A percentile compares a stretch with the other conserved stretches of the same genome.
These are phyloP conservation scores for Trichoderma atrobrunneum DNA, from an alignment of 2,329 filamentous ascomycete species.

Conservation along the genomic window DNA sequence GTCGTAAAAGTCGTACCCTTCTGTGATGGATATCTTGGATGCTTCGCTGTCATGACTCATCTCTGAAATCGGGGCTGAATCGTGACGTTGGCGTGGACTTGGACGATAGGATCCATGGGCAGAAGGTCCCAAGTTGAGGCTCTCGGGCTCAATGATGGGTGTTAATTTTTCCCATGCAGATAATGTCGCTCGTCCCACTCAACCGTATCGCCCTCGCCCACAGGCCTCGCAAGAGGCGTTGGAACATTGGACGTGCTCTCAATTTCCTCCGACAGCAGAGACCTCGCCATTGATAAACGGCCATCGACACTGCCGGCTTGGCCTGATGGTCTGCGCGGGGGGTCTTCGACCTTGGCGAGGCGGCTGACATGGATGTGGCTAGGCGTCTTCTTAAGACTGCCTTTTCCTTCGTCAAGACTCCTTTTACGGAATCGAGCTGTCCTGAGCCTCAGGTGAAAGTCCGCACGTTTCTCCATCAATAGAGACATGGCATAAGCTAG, in stretches of 20 bases:
- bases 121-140: conserved; percentile 50
- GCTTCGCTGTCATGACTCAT: conserved; percentile 48
- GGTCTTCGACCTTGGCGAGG: conserved; percentile 37
- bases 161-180: conserved; percentile 41
- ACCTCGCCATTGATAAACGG: conserved; percentile 39
- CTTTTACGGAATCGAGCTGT: conserved; percentile 40
- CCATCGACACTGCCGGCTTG: conserved; percentile 31
- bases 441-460: conserved; percentile 55
- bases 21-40: conserved; percentile 51
- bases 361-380: conserved; percentile 27
- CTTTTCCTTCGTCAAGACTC: conserved; percentile 31
- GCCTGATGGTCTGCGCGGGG: conserved; percentile 34
- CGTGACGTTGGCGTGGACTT: conserved; percentile 44
- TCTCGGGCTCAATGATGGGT: conserved; percentile 50
- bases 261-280: conserved; percentile 53
- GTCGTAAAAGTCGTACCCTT: conserved; percentile 66
- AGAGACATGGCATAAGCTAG: conserved; percentile 55
- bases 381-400: conserved; percentile 27
- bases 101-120: conserved; percentile 36
- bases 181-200: conserved; percentile 27
- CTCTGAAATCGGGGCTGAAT: conserved; percentile 52
- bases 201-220: conserved; percentile 36
- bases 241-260: conserved; percentile 62
- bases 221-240: conserved; percentile 57
- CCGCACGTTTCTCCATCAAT: conserved; percentile 52